phyloP scores from a whole-genome alignment of 2,329 filamentous ascomycete genomes.

The Botrytis squamosa region DNA sequence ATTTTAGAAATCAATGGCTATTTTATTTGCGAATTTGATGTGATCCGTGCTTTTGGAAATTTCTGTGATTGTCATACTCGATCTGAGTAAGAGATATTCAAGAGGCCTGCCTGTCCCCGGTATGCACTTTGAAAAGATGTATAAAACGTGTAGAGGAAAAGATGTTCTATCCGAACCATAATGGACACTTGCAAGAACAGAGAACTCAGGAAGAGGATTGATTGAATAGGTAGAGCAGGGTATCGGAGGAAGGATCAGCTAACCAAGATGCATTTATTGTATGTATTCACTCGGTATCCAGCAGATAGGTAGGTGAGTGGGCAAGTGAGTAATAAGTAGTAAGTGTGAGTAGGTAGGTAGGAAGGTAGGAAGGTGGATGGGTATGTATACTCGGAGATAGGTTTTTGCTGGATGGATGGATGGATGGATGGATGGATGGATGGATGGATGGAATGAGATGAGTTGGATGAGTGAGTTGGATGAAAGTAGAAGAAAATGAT shows the following conservation, averaged over 20 bases:
- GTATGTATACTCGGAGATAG: too few relatives aligned
- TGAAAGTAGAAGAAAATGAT: too few relatives aligned
- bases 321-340: too few relatives aligned
- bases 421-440: too few relatives aligned
- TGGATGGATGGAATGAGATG: background rate
- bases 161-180: background rate
- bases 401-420: too few relatives aligned
- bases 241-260: background rate
- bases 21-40: background rate
- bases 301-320: too few relatives aligned
- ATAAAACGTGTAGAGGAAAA: background rate
- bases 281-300: background rate
- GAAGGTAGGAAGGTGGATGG: too few relatives aligned
- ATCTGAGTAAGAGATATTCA: background rate
- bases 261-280: background rate
- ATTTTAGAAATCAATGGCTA: slow-evolving; percentile 21
- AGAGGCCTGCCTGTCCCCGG: background rate
- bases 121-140: background rate
- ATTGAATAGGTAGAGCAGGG: background rate
- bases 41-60: background rate
- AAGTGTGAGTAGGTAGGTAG: too few relatives aligned
- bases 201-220: background rate
- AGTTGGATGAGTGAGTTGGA: background rate
- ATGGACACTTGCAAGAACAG: background rate
- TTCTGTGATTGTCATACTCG: background rate